phyloP scores from a whole-genome alignment of 2,329 filamentous ascomycete genomes.

The Corniculantispora saksenae region DNA sequence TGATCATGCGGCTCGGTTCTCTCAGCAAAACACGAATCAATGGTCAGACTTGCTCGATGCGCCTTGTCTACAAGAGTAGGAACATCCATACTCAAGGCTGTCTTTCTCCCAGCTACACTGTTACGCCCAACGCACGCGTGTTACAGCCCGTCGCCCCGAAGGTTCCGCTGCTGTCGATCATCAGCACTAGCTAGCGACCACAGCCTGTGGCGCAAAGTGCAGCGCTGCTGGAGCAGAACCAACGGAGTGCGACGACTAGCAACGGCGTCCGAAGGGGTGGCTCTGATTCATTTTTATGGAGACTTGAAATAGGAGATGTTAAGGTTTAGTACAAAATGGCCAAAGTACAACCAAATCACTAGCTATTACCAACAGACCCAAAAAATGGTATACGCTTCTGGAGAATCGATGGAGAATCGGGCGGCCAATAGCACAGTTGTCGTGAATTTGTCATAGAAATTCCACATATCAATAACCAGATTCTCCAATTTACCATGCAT shows the following conservation, averaged over 20 bases:
- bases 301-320: background rate
- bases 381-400: too few species aligned
- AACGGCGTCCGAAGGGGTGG: background rate
- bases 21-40: background rate
- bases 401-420: background rate
- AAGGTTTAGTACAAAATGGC: too few species aligned
- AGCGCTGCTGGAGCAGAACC: background rate
- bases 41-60: background rate
- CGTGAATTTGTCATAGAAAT: background rate
- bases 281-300: background rate
- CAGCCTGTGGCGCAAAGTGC: background rate
- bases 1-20: too few species aligned
- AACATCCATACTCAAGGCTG: background rate
- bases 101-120: background rate
- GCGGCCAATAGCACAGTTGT: too few species aligned
- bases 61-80: background rate
- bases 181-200: slow-evolving; percentile 10
- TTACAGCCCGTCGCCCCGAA: background rate
- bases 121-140: background rate
- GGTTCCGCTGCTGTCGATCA: background rate
- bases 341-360: too few species aligned
- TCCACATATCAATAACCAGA: background rate
- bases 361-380: too few species aligned
- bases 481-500: background rate
- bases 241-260: background rate